Conservation (phyloP, 768 basidiomycete genomes). For the Tricholoma furcatifolium region DNA sequence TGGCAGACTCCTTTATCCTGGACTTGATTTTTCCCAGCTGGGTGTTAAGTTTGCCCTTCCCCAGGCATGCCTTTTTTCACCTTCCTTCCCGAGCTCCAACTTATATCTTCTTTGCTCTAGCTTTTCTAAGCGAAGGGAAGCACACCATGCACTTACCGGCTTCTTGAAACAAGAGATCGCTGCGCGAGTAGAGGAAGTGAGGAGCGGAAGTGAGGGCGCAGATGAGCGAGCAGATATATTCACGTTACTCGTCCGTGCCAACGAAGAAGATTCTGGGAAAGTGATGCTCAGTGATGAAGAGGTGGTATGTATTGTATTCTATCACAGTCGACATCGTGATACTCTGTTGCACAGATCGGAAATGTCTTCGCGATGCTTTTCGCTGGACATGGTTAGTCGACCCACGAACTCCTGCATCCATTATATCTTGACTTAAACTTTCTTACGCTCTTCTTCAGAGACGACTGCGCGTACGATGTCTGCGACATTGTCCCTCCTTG, state of each 20-base stretch:
- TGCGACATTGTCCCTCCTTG: constrained; percentile 38
- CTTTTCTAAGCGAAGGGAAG: constrained; percentile 24
- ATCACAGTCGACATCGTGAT: background rate
- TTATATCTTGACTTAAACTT: too few species aligned
- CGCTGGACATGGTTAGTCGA: constrained; percentile 50
- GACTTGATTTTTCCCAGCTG: background rate
- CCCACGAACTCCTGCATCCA: too few species aligned
- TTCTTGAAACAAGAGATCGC: constrained; percentile 38
- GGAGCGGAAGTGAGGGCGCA: background rate
- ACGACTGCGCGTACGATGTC: constrained; percentile 43
- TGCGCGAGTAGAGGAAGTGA: constrained; percentile 27
- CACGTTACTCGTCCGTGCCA: constrained; percentile 42
- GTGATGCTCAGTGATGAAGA: constrained; percentile 37
- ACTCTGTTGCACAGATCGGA: constrained; percentile 35
- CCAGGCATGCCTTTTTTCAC: background rate
- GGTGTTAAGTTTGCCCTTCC: constrained; percentile 2
- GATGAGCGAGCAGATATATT: constrained; percentile 30
- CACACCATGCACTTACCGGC: constrained; percentile 23
- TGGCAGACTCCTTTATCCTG: constrained; percentile 23
- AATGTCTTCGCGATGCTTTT: constrained; percentile 53
- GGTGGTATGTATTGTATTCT: constrained; percentile 26
- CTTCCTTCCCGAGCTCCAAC: background rate
- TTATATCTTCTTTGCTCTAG: constrained; percentile 15
- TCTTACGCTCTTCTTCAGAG: constrained; percentile 30
- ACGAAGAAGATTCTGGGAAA: constrained; percentile 40